phyloP scores from a whole-genome alignment of 352 stramenopile genomes.

The Globisporangium barbulae region DNA sequence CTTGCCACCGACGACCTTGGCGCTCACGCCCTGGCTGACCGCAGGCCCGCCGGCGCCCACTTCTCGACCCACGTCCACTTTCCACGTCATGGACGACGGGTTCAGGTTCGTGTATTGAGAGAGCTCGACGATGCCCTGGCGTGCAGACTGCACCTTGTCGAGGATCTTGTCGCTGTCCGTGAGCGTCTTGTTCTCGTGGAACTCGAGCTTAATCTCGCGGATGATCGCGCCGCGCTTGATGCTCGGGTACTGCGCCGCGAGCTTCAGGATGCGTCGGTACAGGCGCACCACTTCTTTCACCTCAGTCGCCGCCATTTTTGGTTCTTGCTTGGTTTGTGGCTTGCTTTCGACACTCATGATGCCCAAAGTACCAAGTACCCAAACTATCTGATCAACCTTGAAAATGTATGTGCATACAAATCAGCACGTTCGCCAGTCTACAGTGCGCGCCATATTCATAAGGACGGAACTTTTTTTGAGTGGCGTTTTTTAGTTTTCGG shows the following conservation, averaged over 20 bases:
- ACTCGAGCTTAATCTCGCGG: conserved; percentile 81
- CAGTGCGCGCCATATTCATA: too few relatives aligned
- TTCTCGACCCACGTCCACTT: conserved; percentile 67
- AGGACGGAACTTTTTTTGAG: too few relatives aligned
- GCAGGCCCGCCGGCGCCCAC: conserved; percentile 22
- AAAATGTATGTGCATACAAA: too few relatives aligned
- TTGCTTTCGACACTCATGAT: neutral
- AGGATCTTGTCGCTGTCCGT: conserved; percentile 56
- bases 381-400: too few relatives aligned
- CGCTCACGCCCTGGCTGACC: conserved; percentile 20
- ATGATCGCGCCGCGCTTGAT: conserved; percentile 82
- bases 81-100: conserved; percentile 53
- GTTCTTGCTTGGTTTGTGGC: conserved; percentile 14
- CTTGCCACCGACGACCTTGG: conserved; percentile 44
- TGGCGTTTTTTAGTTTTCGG: too few relatives aligned
- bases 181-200: conserved; percentile 72
- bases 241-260: conserved; percentile 80
- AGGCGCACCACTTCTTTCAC: conserved; percentile 64
- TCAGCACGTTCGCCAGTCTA: too few relatives aligned
- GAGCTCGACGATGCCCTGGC: conserved; percentile 71
- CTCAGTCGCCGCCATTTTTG: conserved; percentile 20
- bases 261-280: conserved; percentile 82
- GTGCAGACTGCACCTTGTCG: conserved; percentile 64
- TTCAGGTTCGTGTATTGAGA: conserved; percentile 74
- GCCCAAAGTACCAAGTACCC: too few relatives aligned